Evolutionary conservation across 2,329 filamentous ascomycete genomes (phyloP), one percentile per base, ranked within the genome.

Genomic region (Diplodia scrobiculata): DNA sequence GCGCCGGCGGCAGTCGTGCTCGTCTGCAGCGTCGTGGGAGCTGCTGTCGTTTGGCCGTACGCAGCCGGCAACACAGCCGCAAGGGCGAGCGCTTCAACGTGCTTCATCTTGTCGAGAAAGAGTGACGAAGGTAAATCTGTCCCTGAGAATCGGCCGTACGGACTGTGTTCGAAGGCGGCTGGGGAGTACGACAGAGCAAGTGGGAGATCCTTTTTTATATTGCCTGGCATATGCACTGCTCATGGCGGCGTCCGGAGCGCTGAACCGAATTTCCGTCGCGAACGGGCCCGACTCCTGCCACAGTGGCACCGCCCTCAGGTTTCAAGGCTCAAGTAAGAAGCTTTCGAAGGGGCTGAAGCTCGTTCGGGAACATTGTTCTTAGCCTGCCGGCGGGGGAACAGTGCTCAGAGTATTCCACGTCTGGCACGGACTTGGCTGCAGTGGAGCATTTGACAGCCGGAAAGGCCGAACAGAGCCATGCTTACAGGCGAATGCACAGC

Each of bases 21-120:
- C 11, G 70, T 69, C 1, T 67, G 64, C 6, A 69, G 68, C 17
- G 70, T 69, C 10, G 73, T 68, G n/a, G 59, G 13, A 63, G 59
- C 19, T 27, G 59, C n/a, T 68, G 66, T 36, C n/a, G 53, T 41
- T 25, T 25, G 11, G 29, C 51, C 67, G 29, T 54, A 45, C 29
- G 41, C 58, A 32, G 36, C 38, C 11, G 67, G 41, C 34, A 54
- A 47, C 7, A 67, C 29, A 13, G 67, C 62, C 32, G 53, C 59
- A 17, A 62, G 59, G n/a, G 53, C 65, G 29, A 65, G 53, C 17
- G 51, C 63, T 48, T 51, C 50, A 21, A 34, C 19, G 27, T 52
- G 60, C 50, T 63, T 63, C 60, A 63, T 63, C 19, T 36, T 53
- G 60, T 29, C 48, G 25, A 63, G 14, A 51, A 41, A 47, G 21